These are phyloP conservation scores for Pulchroboletus neoregius DNA, from an alignment of 1,284 basidiomycete genomes.

Conservation along the genomic window DNA sequence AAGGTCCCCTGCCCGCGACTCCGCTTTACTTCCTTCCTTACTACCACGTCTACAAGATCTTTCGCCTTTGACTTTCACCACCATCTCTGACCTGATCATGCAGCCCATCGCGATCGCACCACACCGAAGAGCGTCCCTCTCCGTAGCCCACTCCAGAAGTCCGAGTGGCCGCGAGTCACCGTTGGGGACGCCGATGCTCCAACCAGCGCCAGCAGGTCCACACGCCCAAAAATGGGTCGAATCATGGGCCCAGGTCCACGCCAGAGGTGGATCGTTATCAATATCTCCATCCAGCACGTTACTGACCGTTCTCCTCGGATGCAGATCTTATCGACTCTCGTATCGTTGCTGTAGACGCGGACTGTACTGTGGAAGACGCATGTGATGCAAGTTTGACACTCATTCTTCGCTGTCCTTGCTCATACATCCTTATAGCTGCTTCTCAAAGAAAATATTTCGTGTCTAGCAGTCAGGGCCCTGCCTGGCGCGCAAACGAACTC, in stretches of 20 bases:
- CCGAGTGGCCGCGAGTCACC: conserved; percentile 23
- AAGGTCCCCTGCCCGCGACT: not conserved
- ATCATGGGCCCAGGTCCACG: conserved; percentile 51
- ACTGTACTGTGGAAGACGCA: conserved; percentile 71
- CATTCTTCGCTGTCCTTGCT: conserved; percentile 7
- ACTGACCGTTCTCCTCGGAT: not conserved
- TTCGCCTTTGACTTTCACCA: not conserved
- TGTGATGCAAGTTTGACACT: conserved; percentile 55
- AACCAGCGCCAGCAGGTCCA: conserved; percentile 23
- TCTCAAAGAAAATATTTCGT: conserved; percentile 56
- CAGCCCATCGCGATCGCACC: conserved; percentile 11
- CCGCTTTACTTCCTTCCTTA: conserved; percentile 6
- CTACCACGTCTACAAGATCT: not conserved
- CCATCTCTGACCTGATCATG: conserved; percentile 13
- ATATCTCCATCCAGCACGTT: not conserved
- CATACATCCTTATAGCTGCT: conserved; percentile 43
- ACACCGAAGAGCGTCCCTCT: conserved; percentile 21
- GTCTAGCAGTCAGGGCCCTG: conserved; percentile 56
- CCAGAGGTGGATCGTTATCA: conserved; percentile 43
- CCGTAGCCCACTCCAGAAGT: conserved; percentile 15
- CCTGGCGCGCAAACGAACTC: conserved; percentile 26
- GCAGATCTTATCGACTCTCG: conserved; percentile 64
- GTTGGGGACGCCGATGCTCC: conserved; percentile 7
- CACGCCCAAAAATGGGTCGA: conserved; percentile 57
- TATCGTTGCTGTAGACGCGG: conserved; percentile 58